Evolutionary conservation across 2,329 filamentous ascomycete genomes (phyloP).

Genomic region (Nigrospora sphaerica): DNA sequence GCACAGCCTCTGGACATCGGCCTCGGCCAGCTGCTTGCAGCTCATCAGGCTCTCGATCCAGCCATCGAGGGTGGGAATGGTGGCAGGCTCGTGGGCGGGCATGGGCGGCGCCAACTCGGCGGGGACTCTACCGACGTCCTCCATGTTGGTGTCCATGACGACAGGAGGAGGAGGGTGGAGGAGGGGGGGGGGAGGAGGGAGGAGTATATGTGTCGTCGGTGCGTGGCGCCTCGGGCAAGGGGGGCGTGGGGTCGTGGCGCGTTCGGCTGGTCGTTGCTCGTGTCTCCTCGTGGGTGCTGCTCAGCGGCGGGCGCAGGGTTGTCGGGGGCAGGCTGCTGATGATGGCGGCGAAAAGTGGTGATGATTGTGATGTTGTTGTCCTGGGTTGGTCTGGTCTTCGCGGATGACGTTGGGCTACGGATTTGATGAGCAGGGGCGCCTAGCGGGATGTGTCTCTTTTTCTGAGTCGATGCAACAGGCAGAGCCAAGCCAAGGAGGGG

Average conservation of each 20-base stretch:
- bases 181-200: neutral
- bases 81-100: slow-evolving; percentile 66
- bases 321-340: too few relatives aligned
- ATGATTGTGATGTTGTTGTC: too few relatives aligned
- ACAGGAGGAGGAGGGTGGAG: slow-evolving; percentile 5
- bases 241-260: neutral
- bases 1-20: slow-evolving; percentile 92
- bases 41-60: slow-evolving; percentile 98
- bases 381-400: too few relatives aligned
- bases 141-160: slow-evolving; percentile 96
- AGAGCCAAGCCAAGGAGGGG: too few relatives aligned
- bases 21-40: slow-evolving; percentile 96
- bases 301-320: too few relatives aligned
- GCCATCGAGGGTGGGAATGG: slow-evolving; percentile 87
- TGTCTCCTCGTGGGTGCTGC: too few relatives aligned
- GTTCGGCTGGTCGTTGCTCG: too few relatives aligned
- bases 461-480: too few relatives aligned
- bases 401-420: too few relatives aligned
- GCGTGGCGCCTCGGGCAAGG: neutral
- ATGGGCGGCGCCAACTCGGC: slow-evolving; percentile 64
- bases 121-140: slow-evolving; percentile 86
- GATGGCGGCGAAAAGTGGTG: too few relatives aligned
- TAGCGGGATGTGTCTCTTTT: too few relatives aligned
- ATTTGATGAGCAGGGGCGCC: too few relatives aligned
- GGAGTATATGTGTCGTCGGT: neutral